Evolutionary conservation across 495 filamentous ascomycete genomes (phyloP), one percentile per base, ranked within the genome.

Genomic region (Hypoxylon rickii): DNA sequence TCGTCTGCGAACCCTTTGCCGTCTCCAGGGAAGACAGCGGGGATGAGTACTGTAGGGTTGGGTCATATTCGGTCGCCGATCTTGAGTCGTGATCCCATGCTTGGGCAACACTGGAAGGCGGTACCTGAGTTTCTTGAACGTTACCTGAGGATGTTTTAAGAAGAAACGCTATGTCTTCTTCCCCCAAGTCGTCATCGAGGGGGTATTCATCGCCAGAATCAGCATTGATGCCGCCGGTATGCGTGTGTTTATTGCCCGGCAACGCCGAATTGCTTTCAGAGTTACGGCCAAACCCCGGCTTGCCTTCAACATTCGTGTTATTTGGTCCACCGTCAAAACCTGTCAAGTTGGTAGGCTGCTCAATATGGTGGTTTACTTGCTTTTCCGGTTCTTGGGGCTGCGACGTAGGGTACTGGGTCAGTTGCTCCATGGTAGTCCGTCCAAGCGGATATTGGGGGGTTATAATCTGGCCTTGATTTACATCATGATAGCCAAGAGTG

Each of bases 21-120:
- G 38, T 21, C 15, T 32, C 26, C 6, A 44, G 38, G 8, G 47
- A 52, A 29, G 22, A 10, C 1, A 16, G 20, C n/a, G 61, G 64
- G 26, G 66, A 55, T 8, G 66, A 64, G 20, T 58, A 41, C 39
- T 66, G 46, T 11, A 69, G 21, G 22, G 41, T 64, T 22, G 60
- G 51, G 18, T 69, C 66, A 41, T 62, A 69, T 49, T 69, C 63
- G 29, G n/a, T 36, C 2, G 59, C 63, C 19, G 66, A 69, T 24
- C 48, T 62, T 3, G 66, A 66, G 43, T 57, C 66, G 31, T 51
- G 53, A 31, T 61, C 56, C 63, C 66, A 69, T 33, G 34, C 56
- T 47, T 54, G 55, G 18, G 50, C 47, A 18, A 69, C 43, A 36
- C 66, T 69, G 7, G 66, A 66, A 41, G 66, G 66, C 2, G 66